Evolutionary conservation across 495 filamentous ascomycete species (phyloP).

Genomic region (Podospora anserina): DNA sequence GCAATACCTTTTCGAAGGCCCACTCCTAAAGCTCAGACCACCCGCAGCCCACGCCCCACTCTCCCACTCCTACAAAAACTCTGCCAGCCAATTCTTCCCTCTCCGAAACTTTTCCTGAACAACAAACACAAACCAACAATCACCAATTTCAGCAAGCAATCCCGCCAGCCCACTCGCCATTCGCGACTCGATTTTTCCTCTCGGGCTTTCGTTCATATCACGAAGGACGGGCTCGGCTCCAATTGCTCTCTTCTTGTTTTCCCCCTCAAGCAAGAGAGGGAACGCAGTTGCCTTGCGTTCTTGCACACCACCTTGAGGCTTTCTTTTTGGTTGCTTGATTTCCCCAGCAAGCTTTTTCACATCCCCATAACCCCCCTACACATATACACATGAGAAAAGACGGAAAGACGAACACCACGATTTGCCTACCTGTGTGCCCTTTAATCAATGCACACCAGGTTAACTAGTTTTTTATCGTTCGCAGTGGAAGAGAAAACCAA

Average conservation of each 20-base stretch:
- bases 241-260: not conserved
- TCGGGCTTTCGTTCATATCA: too few relatives aligned
- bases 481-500: conserved; percentile 54
- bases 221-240: not conserved
- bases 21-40: not conserved
- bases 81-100: not conserved
- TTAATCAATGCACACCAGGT: conserved; percentile 50
- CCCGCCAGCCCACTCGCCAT: not conserved
- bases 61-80: not conserved
- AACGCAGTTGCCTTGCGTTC: not conserved
- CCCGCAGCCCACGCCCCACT: not conserved
- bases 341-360: not conserved
- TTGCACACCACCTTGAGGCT: not conserved
- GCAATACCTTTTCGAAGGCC: not conserved
- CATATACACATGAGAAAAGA: not conserved
- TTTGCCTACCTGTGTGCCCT: conserved; percentile 54
- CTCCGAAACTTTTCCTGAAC: not conserved
- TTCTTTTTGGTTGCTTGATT: not conserved
- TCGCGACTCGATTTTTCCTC: not conserved
- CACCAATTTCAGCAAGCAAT: not conserved
- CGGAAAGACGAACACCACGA: conserved; percentile 42
- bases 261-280: not conserved
- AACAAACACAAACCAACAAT: not conserved
- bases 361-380: not conserved
- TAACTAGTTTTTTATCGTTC: conserved; percentile 56